Evolutionary conservation across 2,329 filamentous ascomycete genomes (phyloP).

Genomic region (Sarocladium brachiariae): DNA sequence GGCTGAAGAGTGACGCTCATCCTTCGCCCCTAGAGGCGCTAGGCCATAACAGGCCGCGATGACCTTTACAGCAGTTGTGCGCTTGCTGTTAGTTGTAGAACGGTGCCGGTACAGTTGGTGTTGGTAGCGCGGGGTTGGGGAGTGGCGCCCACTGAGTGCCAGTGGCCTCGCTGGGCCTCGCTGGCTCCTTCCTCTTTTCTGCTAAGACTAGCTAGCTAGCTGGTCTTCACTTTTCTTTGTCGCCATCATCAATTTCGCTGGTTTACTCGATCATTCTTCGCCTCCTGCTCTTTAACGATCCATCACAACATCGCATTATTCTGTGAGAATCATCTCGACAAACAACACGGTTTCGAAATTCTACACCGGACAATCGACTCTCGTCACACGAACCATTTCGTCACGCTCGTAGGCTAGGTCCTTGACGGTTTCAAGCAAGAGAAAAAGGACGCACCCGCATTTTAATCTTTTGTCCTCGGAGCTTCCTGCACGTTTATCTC

Average conservation of each 20-base stretch:
- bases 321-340: too few species aligned
- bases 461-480: neutral
- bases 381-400: neutral
- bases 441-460: neutral
- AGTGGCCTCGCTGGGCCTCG: neutral
- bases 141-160: too few species aligned
- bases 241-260: constrained; percentile 9
- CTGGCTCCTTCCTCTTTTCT: constrained; percentile 3
- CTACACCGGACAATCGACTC: neutral
- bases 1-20: constrained; percentile 1
- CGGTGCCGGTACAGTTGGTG: too few species aligned
- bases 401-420: neutral
- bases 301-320: too few species aligned
- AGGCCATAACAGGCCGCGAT: neutral
- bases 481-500: neutral
- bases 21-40: neutral
- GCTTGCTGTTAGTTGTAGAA: too few species aligned
- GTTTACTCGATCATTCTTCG: neutral
- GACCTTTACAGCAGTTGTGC: too few species aligned
- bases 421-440: neutral
- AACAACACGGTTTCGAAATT: too few species aligned
- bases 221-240: constrained; percentile 3
- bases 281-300: neutral
- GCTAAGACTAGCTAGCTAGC: too few species aligned
- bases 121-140: too few species aligned